phyloP scores from a whole-genome alignment of 2,329 filamentous ascomycete species.

The Diaporthe batatas region DNA sequence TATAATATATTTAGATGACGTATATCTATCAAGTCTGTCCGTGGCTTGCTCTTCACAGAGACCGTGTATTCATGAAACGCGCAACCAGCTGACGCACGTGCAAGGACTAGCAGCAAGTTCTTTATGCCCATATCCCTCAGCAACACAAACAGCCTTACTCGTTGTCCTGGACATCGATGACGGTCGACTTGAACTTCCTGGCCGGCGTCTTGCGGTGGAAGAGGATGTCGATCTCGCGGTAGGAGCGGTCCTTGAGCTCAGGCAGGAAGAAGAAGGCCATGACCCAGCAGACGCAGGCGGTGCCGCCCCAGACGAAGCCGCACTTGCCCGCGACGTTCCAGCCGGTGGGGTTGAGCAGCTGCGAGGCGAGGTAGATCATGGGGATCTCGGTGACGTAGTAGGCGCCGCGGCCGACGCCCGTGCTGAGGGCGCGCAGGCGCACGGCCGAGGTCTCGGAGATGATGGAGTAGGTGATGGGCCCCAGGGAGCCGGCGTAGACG shows the following conservation, averaged over 20 bases:
- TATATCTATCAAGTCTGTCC: neutral
- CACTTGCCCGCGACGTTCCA: conserved; percentile 59
- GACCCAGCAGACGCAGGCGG: conserved; percentile 56
- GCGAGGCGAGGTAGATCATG: conserved; percentile 72
- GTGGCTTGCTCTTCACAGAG: neutral
- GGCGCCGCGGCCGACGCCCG: conserved; percentile 71
- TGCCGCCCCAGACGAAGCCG: conserved; percentile 62
- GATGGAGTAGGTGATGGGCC: conserved; percentile 75
- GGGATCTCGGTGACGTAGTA: conserved; percentile 77
- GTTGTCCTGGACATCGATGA: conserved; percentile 58
- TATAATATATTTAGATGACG: neutral
- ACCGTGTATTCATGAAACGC: neutral
- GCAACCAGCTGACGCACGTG: no score
- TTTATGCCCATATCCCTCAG: neutral
- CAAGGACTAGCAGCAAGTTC: neutral
- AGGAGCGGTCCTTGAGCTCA: conserved; percentile 60
- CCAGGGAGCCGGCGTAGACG: conserved; percentile 72
- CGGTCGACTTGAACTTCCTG: conserved; percentile 58
- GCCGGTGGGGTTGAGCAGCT: conserved; percentile 70
- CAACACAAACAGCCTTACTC: conserved; percentile 48
- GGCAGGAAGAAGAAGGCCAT: conserved; percentile 59
- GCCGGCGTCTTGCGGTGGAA: conserved; percentile 58
- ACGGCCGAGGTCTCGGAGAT: conserved; percentile 76
- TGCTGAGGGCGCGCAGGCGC: conserved; percentile 74
- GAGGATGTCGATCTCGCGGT: conserved; percentile 60